Evolutionary conservation across 148 eudicot species (phyloP).

Genomic region (Rhododendron ovatum): DNA sequence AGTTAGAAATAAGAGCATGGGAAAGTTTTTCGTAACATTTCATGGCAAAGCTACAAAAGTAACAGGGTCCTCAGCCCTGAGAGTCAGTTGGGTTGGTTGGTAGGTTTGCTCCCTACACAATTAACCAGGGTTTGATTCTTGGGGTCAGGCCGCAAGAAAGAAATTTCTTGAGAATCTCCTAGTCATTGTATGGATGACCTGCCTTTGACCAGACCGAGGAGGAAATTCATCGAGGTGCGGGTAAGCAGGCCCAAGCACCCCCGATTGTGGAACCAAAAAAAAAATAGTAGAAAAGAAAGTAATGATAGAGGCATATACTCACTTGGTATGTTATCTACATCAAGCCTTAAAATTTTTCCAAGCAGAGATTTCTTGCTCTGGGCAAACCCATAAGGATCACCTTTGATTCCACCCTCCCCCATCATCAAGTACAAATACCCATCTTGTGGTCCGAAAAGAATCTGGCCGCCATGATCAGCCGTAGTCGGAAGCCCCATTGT

Average conservation of each 20-base stretch:
- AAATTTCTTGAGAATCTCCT: neutral
- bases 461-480: constrained; percentile 70
- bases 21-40: neutral
- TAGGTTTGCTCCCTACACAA: too few species aligned
- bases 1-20: neutral
- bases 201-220: neutral
- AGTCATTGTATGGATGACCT: too few species aligned
- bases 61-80: neutral
- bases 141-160: too few species aligned
- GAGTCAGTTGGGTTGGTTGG: too few species aligned
- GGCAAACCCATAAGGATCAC: constrained; percentile 63
- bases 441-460: constrained; percentile 74
- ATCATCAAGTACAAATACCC: constrained; percentile 79
- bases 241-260: neutral
- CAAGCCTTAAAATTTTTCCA: constrained; percentile 81
- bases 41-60: neutral
- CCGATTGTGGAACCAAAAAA: neutral
- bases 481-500: constrained; percentile 78
- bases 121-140: too few species aligned
- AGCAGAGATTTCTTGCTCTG: constrained; percentile 91
- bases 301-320: constrained; percentile 13
- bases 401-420: constrained; percentile 81
- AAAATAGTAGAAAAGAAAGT: neutral
- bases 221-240: neutral
- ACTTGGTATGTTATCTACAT: constrained; percentile 76